phyloP scores from a whole-genome alignment of 208 protist genomes.

The Trypanosoma mega region DNA sequence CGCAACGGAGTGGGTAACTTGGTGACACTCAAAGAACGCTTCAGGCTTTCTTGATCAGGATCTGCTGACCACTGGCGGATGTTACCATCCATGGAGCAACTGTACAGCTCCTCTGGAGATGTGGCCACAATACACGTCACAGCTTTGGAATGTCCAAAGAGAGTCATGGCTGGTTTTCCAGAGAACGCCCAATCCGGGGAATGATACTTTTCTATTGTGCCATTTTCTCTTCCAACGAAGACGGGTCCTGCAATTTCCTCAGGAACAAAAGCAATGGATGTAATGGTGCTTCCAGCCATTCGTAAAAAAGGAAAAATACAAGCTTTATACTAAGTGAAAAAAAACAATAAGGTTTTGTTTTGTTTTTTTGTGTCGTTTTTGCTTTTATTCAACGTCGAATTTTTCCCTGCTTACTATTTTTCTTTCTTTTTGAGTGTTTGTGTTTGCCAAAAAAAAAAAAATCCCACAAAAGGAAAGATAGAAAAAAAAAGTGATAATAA shows the following conservation, averaged over 20 bases:
- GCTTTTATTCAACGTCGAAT: too few relatives aligned
- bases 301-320: background rate
- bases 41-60: slow-evolving; percentile 25
- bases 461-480: background rate
- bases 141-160: slow-evolving; percentile 58
- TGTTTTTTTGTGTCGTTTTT: slow-evolving; percentile 8
- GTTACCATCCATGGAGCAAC: slow-evolving; percentile 72
- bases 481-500: background rate
- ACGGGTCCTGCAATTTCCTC: slow-evolving; percentile 41
- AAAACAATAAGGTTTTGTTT: background rate
- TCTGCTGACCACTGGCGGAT: slow-evolving; percentile 65
- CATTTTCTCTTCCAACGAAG: slow-evolving; percentile 75
- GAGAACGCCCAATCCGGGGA: slow-evolving; percentile 51
- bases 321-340: background rate
- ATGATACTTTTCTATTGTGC: slow-evolving; percentile 69
- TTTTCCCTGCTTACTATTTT: background rate
- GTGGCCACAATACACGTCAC: slow-evolving; percentile 59
- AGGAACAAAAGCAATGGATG: slow-evolving; percentile 45
- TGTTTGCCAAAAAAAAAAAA: background rate
- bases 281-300: slow-evolving; percentile 40
- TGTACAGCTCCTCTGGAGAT: slow-evolving; percentile 48
- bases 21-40: slow-evolving; percentile 32
- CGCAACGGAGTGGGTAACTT: slow-evolving; percentile 45
- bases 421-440: background rate
- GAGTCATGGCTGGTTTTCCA: slow-evolving; percentile 43